These are phyloP conservation scores for Penium margaritaceum DNA, from an alignment of 139 green algal genomes.

Conservation along the genomic window DNA sequence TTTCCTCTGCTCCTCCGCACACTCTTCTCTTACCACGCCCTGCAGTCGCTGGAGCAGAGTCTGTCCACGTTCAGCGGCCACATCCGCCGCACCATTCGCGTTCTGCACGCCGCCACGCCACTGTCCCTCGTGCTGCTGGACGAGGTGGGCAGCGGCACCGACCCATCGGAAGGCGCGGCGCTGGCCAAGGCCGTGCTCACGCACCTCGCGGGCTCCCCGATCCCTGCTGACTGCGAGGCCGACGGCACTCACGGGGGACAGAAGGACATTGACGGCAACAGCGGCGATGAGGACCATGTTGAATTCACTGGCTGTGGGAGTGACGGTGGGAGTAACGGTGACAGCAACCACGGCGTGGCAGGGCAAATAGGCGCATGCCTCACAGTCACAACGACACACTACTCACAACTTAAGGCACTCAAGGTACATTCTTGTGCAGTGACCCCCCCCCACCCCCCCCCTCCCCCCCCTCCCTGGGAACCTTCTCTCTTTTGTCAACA, in stretches of 20 bases:
- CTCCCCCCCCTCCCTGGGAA: no score
- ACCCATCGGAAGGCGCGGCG: slow-evolving; percentile 82
- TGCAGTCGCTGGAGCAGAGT: slow-evolving; percentile 48
- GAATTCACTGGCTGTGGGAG: slow-evolving; percentile 14
- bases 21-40: no score
- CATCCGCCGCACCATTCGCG: slow-evolving; percentile 26
- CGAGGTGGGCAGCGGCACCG: slow-evolving; percentile 85
- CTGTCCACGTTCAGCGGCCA: slow-evolving; percentile 52
- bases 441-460: no score
- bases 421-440: no score
- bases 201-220: slow-evolving; percentile 33
- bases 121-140: slow-evolving; percentile 34
- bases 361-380: slow-evolving; percentile 26
- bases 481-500: no score
- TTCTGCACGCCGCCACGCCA: slow-evolving; percentile 15
- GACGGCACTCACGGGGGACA: slow-evolving; percentile 6
- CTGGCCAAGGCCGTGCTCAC: slow-evolving; percentile 76
- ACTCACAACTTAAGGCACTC: slow-evolving; percentile 49
- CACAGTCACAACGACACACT: slow-evolving; percentile 53
- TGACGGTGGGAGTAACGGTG: no score
- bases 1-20: no score
- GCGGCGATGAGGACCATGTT: slow-evolving; percentile 10
- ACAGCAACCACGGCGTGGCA: no score
- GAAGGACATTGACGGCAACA: slow-evolving; percentile 4
- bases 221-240: slow-evolving; percentile 18